A percentile compares a stretch with the other conserved stretches of the same genome.
phyloP scores from a whole-genome alignment of 768 basidiomycete species.

The Chlorophyllum brunneum region DNA sequence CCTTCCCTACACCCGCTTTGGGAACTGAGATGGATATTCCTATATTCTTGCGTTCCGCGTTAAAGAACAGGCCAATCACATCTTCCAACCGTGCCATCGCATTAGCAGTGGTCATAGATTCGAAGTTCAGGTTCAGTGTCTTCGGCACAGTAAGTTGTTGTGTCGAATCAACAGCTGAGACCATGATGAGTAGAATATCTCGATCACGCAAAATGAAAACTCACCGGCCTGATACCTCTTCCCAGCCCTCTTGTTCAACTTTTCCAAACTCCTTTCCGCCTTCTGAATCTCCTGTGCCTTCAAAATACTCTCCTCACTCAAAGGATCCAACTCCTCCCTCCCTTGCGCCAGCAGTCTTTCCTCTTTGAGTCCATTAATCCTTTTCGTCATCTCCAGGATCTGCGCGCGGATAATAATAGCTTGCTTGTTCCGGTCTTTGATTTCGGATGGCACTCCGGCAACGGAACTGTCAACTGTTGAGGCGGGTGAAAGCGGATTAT shows the following conservation, averaged over 20 bases:
- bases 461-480: constrained; percentile 3
- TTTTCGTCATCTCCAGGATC: constrained; percentile 12
- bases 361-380: constrained; percentile 15
- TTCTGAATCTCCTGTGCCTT: constrained; percentile 7
- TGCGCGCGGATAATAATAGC: constrained; percentile 14
- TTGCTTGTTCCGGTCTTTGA: constrained; percentile 10
- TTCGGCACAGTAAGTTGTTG: not conserved
- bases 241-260: constrained; percentile 8
- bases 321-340: constrained; percentile 13
- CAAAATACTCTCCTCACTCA: not conserved
- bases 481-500: constrained; percentile 4
- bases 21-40: constrained; percentile 12
- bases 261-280: constrained; percentile 9
- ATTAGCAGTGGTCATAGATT: not conserved
- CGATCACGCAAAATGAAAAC: not conserved
- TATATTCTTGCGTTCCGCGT: constrained; percentile 14
- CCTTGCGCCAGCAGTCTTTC: constrained; percentile 19
- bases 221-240: constrained; percentile 10
- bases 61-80: constrained; percentile 10
- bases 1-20: constrained; percentile 2
- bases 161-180: not conserved
- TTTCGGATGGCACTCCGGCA: constrained; percentile 2
- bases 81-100: constrained; percentile 9
- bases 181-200: not conserved
- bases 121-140: not conserved